Percentiles rank a stretch among this genome's conserved stretches.
Evolutionary conservation across 345 rosid species (phyloP).

Genomic region (Pistacia atlantica): DNA sequence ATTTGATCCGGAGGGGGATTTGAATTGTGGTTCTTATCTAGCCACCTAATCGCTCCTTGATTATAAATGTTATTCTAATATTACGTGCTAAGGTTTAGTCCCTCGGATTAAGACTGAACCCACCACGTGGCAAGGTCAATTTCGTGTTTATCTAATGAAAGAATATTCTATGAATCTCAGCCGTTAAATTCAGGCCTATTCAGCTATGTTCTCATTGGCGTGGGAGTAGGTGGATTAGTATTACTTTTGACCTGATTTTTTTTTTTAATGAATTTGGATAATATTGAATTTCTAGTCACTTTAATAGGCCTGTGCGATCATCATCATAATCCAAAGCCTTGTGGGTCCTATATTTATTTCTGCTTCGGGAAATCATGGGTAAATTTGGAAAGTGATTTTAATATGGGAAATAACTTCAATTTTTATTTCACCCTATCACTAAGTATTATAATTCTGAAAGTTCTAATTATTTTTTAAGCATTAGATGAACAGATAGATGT

Average conservation of each 20-base stretch:
- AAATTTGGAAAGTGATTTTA: too few relatives aligned
- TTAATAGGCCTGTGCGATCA: too few relatives aligned
- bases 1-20: not conserved
- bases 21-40: constrained; percentile 31
- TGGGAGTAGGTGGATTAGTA: not conserved
- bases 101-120: not conserved
- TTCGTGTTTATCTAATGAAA: not conserved
- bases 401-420: too few relatives aligned
- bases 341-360: too few relatives aligned
- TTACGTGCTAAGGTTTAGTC: not conserved
- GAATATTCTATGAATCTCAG: constrained; percentile 16
- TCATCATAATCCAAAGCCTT: too few relatives aligned
- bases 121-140: not conserved
- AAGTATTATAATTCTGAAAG: too few relatives aligned
- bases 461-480: too few relatives aligned
- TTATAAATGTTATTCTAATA: not conserved
- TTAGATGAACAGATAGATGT: too few relatives aligned
- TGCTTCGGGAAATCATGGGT: too few relatives aligned
- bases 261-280: too few relatives aligned
- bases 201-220: not conserved
- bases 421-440: too few relatives aligned
- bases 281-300: too few relatives aligned
- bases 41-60: constrained; percentile 35
- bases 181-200: not conserved
- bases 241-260: not conserved